A percentile compares a stretch with the other conserved stretches of the same genome.
These are phyloP conservation scores for Penicillium paradoxum DNA, from an alignment of 495 filamentous ascomycete species.

Conservation along the genomic window DNA sequence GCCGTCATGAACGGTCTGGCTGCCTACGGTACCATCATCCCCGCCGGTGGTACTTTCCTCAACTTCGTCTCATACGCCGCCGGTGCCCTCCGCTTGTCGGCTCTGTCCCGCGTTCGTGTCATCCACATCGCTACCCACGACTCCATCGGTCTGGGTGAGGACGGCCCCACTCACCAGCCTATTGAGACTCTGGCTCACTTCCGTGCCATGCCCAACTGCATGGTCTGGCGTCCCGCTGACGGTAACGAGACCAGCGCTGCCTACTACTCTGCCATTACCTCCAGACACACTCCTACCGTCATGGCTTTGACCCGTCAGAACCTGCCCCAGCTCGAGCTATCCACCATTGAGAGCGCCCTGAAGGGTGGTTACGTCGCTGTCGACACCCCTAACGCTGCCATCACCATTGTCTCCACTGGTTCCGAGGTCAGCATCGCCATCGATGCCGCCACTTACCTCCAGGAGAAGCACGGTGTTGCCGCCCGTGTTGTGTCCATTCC, in stretches of 20 bases:
- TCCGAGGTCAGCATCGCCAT: conserved; percentile 93
- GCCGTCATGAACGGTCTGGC: conserved; percentile 97
- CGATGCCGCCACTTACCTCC: conserved; percentile 84
- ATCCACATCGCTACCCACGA: conserved; percentile 99
- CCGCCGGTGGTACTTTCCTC: conserved; percentile 92
- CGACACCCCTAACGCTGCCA: conserved; percentile 74
- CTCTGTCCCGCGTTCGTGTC: conserved; percentile 83
- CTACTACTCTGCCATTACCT: conserved; percentile 92
- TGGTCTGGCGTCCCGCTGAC: conserved; percentile 99
- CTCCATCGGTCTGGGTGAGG: conserved; percentile 98
- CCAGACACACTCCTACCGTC: conserved; percentile 87
- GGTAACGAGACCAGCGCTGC: conserved; percentile 98
- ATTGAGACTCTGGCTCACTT: conserved; percentile 99
- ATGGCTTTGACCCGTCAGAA: conserved; percentile 96
- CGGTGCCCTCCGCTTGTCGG: conserved; percentile 88
- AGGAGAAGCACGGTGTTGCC: conserved; percentile 80
- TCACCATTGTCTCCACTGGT: conserved; percentile 92
- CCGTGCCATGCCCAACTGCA: conserved; percentile 98
- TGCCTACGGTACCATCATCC: conserved; percentile 92
- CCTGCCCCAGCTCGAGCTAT: conserved; percentile 94
- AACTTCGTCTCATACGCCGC: conserved; percentile 99
- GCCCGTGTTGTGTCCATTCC: conserved; percentile 94
- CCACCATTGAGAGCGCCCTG: conserved; percentile 75
- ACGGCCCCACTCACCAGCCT: conserved; percentile 97
- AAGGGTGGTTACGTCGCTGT: conserved; percentile 93